phyloP scores from a whole-genome alignment of 179 eudicot genomes.

The Silene vulgaris region DNA sequence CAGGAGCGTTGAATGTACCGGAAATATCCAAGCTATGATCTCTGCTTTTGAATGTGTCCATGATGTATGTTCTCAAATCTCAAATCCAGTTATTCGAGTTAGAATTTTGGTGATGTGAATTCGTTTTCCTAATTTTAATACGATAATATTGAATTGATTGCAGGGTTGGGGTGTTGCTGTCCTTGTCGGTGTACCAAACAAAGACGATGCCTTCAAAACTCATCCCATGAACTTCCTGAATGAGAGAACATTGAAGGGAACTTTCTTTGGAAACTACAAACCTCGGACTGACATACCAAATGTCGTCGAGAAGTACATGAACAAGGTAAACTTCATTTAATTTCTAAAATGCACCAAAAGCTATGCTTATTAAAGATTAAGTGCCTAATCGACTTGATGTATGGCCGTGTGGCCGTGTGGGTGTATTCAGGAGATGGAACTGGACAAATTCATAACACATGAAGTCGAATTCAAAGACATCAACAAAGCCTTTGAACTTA shows the following conservation, averaged over 20 bases:
- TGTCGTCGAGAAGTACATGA: constrained; percentile 75
- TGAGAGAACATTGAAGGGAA: constrained; percentile 71
- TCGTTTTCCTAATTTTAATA: no score
- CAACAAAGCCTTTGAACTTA: constrained; percentile 61
- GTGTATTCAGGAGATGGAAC: constrained; percentile 46
- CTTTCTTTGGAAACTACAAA: constrained; percentile 81
- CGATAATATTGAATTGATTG: not conserved
- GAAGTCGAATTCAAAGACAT: constrained; percentile 52
- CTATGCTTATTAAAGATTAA: no score
- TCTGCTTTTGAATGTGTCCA: constrained; percentile 88
- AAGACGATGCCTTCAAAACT: constrained; percentile 60
- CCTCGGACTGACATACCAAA: constrained; percentile 61
- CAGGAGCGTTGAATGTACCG: constrained; percentile 68
- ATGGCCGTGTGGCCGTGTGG: not conserved
- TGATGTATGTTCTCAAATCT: constrained; percentile 44
- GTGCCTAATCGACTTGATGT: no score
- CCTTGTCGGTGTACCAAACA: constrained; percentile 77
- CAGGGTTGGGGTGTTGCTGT: constrained; percentile 91
- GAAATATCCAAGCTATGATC: constrained; percentile 64
- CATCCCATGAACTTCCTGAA: constrained; percentile 61
- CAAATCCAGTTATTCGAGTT: no score
- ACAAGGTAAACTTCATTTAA: constrained; percentile 34
- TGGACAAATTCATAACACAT: constrained; percentile 72
- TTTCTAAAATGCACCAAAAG: no score
- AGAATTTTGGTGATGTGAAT: no score